phyloP scores from a whole-genome alignment of 306 rosid species.

The Castanea sativa region DNA sequence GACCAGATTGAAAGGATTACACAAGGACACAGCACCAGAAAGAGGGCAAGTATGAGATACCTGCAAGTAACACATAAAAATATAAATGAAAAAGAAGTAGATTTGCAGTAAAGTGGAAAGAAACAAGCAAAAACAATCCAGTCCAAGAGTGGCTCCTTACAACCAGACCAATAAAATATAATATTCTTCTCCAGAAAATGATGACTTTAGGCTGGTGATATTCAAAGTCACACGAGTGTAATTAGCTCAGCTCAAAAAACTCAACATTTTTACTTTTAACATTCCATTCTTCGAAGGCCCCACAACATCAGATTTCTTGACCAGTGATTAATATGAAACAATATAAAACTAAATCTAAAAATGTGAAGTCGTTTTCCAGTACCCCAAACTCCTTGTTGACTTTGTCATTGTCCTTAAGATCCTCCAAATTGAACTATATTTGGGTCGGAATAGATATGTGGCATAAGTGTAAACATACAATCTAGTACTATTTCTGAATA shows the following conservation, averaged over 20 bases:
- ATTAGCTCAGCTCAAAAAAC: background rate
- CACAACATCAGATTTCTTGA: background rate
- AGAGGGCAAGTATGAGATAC: slow-evolving; percentile 60
- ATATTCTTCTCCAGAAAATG: background rate
- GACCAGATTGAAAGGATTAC: slow-evolving; percentile 94
- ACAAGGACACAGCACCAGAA: slow-evolving; percentile 94
- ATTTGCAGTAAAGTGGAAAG: background rate
- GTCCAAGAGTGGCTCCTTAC: slow-evolving; percentile 5
- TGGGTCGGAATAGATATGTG: background rate
- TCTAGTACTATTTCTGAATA: background rate
- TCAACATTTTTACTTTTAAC: background rate
- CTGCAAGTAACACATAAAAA: slow-evolving; percentile 47
- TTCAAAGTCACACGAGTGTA: background rate
- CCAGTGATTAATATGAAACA: background rate
- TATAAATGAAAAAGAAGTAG: slow-evolving; percentile 14
- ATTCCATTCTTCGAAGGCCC: background rate
- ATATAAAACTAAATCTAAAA: background rate
- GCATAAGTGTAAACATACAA: background rate
- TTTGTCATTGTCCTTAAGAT: background rate
- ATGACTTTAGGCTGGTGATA: background rate
- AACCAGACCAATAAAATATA: background rate
- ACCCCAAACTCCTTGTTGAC: background rate
- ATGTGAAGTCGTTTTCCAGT: background rate
- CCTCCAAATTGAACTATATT: background rate
- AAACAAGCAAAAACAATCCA: slow-evolving; percentile 5